Conservation (phyloP, 768 basidiomycete genomes). For the Pleurotus sapidus region DNA sequence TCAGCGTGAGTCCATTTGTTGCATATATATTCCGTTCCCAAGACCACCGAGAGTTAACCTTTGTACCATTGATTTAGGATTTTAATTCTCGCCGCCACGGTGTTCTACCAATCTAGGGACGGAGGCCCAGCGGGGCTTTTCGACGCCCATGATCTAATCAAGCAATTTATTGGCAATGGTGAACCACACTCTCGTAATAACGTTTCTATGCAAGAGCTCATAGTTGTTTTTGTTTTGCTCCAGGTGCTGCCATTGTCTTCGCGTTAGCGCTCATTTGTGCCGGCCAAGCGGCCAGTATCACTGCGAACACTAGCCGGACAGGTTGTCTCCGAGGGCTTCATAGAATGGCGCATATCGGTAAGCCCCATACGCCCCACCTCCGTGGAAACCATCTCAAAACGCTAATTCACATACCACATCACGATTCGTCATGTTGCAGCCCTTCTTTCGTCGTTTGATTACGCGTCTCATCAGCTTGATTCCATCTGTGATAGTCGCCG, state of each 20-base stretch:
- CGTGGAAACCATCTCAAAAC: background rate
- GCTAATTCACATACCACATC: background rate
- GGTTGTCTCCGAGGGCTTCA: conserved; percentile 77
- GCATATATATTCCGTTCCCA: conserved; percentile 7
- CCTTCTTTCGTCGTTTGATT: conserved; percentile 62
- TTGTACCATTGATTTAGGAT: conserved; percentile 39
- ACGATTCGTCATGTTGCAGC: conserved; percentile 21
- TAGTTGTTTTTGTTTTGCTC: background rate
- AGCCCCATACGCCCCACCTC: conserved; percentile 9
- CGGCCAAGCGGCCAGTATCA: conserved; percentile 76
- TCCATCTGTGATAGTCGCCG: conserved; percentile 65
- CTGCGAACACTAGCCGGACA: conserved; percentile 80
- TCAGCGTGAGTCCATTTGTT: conserved; percentile 40
- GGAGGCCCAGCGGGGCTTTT: conserved; percentile 59
- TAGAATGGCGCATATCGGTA: conserved; percentile 68
- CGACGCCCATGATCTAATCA: conserved; percentile 66
- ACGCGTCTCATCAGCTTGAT: conserved; percentile 71
- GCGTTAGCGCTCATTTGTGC: conserved; percentile 73
- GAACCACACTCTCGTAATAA: conserved; percentile 11
- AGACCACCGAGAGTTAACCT: background rate
- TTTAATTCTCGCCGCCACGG: conserved; percentile 68
- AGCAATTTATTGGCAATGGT: conserved; percentile 54
- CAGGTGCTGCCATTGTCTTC: conserved; percentile 68
- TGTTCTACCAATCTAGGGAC: conserved; percentile 51
- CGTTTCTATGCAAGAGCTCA: too few relatives aligned